Conservation (phyloP, 768 basidiomycete species). For the Lactifluus piperatus region DNA sequence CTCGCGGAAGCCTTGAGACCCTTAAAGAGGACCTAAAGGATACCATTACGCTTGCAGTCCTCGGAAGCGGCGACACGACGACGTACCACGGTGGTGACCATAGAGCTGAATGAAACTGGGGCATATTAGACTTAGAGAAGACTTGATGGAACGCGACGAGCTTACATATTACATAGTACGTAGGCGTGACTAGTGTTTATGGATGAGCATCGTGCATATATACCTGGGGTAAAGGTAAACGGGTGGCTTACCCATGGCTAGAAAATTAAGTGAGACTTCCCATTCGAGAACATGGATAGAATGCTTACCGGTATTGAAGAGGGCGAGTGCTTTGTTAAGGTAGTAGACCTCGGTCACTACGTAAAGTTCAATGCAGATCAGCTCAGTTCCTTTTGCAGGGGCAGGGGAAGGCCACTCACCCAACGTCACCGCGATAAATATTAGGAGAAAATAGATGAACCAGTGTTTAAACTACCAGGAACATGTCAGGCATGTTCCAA, state of each 20-base stretch:
- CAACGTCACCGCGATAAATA: slow-evolving; percentile 76
- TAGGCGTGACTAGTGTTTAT: slow-evolving; percentile 56
- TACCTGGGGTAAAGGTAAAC: slow-evolving; percentile 16
- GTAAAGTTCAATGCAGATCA: background rate
- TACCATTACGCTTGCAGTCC: background rate
- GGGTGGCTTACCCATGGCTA: slow-evolving; percentile 54
- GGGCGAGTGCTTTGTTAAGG: slow-evolving; percentile 88
- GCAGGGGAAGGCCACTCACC: slow-evolving; percentile 36
- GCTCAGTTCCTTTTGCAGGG: slow-evolving; percentile 9
- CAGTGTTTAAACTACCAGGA: slow-evolving; percentile 69
- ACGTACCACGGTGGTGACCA: slow-evolving; percentile 73
- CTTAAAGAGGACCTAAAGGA: slow-evolving; percentile 68
- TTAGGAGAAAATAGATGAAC: slow-evolving; percentile 85
- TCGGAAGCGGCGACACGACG: background rate
- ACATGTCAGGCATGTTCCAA: slow-evolving; percentile 1
- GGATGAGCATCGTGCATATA: slow-evolving; percentile 21
- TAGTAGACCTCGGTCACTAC: slow-evolving; percentile 88
- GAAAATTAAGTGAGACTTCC: slow-evolving; percentile 16
- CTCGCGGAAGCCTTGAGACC: slow-evolving; percentile 71
- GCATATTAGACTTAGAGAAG: slow-evolving; percentile 10
- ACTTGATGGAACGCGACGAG: background rate
- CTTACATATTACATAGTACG: slow-evolving; percentile 80
- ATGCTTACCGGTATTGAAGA: slow-evolving; percentile 80
- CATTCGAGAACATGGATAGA: background rate
- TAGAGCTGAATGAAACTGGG: slow-evolving; percentile 74